Conservation (phyloP, 345 rosid genomes). For the Brassica cretica region DNA sequence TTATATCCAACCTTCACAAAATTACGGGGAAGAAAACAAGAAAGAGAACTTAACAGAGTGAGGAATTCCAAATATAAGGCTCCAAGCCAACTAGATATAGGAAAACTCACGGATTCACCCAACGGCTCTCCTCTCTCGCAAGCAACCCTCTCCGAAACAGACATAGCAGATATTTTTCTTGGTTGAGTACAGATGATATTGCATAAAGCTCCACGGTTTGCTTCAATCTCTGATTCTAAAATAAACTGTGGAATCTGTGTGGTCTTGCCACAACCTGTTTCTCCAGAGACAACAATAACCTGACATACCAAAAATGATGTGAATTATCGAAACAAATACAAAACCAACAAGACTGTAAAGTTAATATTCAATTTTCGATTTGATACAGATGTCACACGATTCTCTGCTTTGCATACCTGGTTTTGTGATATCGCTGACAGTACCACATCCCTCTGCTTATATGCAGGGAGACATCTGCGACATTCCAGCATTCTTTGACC, state of each 20-base stretch:
- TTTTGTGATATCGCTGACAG: conserved; percentile 57
- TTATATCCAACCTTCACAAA: conserved; percentile 82
- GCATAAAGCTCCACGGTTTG: conserved; percentile 71
- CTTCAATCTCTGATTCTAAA: conserved; percentile 73
- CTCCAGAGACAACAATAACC: conserved; percentile 88
- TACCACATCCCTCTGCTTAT: conserved; percentile 68
- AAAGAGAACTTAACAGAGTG: conserved; percentile 23
- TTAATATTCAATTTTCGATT: neutral
- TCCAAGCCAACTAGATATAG: conserved; percentile 27
- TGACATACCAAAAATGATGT: conserved; percentile 34
- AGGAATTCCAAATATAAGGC: conserved; percentile 7
- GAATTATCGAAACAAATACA: conserved; percentile 5
- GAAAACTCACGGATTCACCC: conserved; percentile 85
- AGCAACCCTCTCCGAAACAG: conserved; percentile 96
- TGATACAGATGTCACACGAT: conserved; percentile 15
- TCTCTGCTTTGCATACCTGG: conserved; percentile 54
- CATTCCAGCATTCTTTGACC: conserved; percentile 67
- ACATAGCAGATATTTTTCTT: conserved; percentile 85
- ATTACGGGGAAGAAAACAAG: conserved; percentile 12
- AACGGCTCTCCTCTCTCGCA: conserved; percentile 88
- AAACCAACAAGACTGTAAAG: conserved; percentile 1
- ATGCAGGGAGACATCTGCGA: conserved; percentile 81
- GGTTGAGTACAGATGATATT: conserved; percentile 96
- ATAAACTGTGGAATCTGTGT: conserved; percentile 96
- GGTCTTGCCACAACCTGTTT: conserved; percentile 99